Conservation (phyloP, 345 rosid species). For the Eucalyptus sp. region DNA sequence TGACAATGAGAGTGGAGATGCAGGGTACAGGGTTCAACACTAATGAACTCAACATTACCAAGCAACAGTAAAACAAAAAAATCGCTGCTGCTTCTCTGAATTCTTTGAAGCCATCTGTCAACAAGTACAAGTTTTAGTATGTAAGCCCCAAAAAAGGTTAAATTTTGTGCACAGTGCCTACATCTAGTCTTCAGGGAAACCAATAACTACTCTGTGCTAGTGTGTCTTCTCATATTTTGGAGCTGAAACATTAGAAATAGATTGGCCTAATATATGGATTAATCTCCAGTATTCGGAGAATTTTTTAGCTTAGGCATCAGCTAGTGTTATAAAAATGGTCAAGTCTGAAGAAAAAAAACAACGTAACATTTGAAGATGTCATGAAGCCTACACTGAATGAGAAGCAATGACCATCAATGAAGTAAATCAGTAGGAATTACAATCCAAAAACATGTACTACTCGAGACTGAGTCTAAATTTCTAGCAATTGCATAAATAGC, state of each 20-base stretch:
- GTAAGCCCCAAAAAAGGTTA: background rate
- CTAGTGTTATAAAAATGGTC: background rate
- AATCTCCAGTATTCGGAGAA: background rate
- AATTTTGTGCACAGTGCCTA: background rate
- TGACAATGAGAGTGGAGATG: background rate
- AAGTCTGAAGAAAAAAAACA: background rate
- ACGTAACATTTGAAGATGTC: background rate
- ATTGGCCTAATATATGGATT: background rate
- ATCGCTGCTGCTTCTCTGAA: background rate
- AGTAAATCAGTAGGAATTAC: background rate
- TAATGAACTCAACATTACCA: background rate
- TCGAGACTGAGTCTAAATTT: background rate
- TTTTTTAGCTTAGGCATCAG: background rate
- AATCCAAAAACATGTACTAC: background rate
- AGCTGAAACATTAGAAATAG: background rate
- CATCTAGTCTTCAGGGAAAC: background rate
- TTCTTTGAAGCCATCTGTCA: background rate
- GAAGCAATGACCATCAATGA: background rate
- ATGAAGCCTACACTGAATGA: background rate
- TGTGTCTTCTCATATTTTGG: background rate
- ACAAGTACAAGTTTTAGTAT: background rate
- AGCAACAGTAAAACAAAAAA: background rate
- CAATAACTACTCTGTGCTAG: background rate
- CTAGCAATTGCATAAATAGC: background rate
- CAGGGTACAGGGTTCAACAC: background rate